Base-by-base conservation (phyloP, 1,139 yeast genomes). In the Suzukiozyma palmioleophila region DNA sequence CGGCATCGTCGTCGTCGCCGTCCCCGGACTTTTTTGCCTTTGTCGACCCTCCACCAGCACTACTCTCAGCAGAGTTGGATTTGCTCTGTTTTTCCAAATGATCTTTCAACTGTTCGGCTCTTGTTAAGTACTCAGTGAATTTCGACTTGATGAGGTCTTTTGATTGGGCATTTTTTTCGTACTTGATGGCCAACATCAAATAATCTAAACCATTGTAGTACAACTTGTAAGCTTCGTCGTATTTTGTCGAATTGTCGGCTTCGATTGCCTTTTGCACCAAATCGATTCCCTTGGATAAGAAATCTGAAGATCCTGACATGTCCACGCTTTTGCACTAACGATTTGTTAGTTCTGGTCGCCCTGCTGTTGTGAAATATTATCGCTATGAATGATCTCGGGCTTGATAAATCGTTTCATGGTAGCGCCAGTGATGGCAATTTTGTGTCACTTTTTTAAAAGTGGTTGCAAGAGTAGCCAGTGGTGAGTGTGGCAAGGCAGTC, bases 171-270 rank as follows among this genome's bases (percentile, higher is more conserved):
- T 89, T 94, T 64, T 90, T 92, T 62, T 94, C 99, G 58, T 94
- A 92, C 64, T 94, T 94, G 54, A 94, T 73, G 3, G 98, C 98
- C 52, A 89, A 74, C 96, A 94, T 89, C 52, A 94, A 72, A 62
- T 92, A 94, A 59, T 92, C 98, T 44, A 94, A 72, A 3, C 97
- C 97, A 53, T 86, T 87, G 68, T 86, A 89, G 64, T 94, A 94
- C 36, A 88, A 76, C 44, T 88, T 86, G 61, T 92, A 92, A 0
- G 98, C 98, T 49, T 92, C 97, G 44, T 88, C 96, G 53, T 90
- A 92, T 49, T 84, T 75, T 36, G 94, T 85, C 25, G 90, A 92
- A 18, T 88, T 82, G 59, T 94, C 99, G 7, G 95, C 90, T 57
- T 90, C 96, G 42, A 94, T 89, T 21, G 98, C 98, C 62, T 84